A percentile compares a stretch with the other conserved stretches of the same genome.
Conservation (phyloP, 2,329 filamentous ascomycete genomes). For the Diaporthe sp. region DNA sequence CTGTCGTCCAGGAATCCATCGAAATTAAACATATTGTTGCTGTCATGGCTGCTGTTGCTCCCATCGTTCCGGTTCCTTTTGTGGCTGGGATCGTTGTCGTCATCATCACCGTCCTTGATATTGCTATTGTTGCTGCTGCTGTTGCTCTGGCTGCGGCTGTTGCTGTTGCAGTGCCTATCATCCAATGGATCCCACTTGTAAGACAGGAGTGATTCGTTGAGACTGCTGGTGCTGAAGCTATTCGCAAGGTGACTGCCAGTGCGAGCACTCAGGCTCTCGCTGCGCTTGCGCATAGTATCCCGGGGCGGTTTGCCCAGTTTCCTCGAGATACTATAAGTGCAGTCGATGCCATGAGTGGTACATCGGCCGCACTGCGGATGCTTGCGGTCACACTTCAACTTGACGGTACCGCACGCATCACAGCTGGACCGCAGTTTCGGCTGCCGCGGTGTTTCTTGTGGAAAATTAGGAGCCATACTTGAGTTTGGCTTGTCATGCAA, state of each 20-base stretch:
- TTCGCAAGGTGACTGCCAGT: not conserved
- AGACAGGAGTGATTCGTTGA: not conserved
- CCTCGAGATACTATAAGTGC: not conserved
- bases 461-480: not conserved
- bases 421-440: not conserved
- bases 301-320: not conserved
- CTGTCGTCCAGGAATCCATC: not conserved
- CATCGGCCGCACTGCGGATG: not conserved
- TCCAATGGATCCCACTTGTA: not conserved
- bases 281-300: constrained; percentile 1
- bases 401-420: not conserved
- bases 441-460: not conserved
- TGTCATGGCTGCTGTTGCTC: not conserved
- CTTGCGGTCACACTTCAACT: constrained; percentile 4
- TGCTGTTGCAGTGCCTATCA: not conserved
- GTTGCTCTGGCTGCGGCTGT: not conserved
- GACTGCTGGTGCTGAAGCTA: not conserved
- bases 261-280: not conserved
- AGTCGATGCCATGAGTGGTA: not conserved
- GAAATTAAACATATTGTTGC: not conserved
- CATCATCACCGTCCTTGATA: not conserved
- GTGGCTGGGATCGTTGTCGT: not conserved
- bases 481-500: not conserved
- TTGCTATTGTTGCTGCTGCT: not conserved
- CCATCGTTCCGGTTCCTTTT: not conserved